Conservation (phyloP, 768 basidiomycete genomes). For the Naematelia aurantialba region DNA sequence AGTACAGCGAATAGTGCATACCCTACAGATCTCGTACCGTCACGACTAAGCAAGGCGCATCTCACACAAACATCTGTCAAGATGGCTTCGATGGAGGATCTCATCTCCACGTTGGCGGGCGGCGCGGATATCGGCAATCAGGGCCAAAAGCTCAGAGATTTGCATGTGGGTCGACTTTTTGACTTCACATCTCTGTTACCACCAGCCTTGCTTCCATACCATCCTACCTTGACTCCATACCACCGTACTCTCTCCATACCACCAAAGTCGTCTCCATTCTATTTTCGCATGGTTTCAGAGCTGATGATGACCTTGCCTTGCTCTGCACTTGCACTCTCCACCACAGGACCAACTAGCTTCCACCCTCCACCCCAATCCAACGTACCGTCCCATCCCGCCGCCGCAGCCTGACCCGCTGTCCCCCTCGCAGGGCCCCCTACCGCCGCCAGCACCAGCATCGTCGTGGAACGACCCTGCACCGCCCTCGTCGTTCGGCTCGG, state of each 20-base stretch:
- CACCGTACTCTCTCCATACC: not conserved
- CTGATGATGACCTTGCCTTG: not conserved
- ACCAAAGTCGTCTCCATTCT: not conserved
- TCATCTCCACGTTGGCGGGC: slow-evolving; percentile 32
- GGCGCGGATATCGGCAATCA: slow-evolving; percentile 33
- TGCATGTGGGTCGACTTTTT: slow-evolving; percentile 36
- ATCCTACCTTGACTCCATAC: no score
- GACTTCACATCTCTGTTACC: no score
- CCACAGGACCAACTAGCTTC: slow-evolving; percentile 38
- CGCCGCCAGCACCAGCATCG: slow-evolving; percentile 41
- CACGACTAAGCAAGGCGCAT: no score
- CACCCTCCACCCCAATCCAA: slow-evolving; percentile 23
- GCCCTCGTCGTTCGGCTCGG: slow-evolving; percentile 2
- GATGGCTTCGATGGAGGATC: slow-evolving; percentile 47
- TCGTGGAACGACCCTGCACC: slow-evolving; percentile 41
- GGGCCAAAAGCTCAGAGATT: slow-evolving; percentile 33
- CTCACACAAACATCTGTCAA: no score
- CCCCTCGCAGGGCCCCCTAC: slow-evolving; percentile 23
- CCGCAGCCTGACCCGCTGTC: slow-evolving; percentile 7
- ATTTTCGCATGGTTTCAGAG: not conserved
- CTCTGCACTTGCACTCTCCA: not conserved
- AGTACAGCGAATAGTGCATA: no score
- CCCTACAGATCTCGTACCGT: no score
- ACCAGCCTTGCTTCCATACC: no score
- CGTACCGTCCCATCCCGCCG: slow-evolving; percentile 36